Conservation (phyloP, 2,329 filamentous ascomycete species). For the Pestalotiopsis sp. region DNA sequence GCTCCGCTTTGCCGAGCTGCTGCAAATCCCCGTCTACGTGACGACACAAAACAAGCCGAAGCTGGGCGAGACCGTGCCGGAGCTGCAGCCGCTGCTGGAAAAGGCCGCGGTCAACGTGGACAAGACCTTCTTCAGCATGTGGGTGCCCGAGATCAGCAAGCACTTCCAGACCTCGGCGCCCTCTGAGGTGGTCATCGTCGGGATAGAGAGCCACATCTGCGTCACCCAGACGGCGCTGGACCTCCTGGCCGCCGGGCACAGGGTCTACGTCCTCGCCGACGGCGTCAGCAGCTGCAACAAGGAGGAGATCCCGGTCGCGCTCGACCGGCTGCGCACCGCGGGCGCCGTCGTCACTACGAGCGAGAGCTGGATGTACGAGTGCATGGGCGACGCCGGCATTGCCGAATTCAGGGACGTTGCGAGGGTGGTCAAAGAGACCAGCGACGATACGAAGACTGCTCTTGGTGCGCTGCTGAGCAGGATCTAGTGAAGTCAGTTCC, state of each 20-base stretch:
- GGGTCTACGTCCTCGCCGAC: constrained; percentile 85
- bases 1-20: constrained; percentile 61
- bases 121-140: constrained; percentile 92
- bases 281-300: constrained; percentile 85
- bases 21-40: constrained; percentile 76
- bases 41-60: constrained; percentile 82
- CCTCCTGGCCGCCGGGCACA: constrained; percentile 71
- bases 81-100: constrained; percentile 60
- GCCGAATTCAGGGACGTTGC: constrained; percentile 73
- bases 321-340: constrained; percentile 72
- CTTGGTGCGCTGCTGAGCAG: constrained; percentile 67
- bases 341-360: constrained; percentile 81
- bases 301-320: constrained; percentile 77
- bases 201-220: constrained; percentile 93
- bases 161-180: constrained; percentile 29
- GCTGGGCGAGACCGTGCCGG: constrained; percentile 76
- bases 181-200: constrained; percentile 73
- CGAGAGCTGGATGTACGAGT: constrained; percentile 89
- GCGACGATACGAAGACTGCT: constrained; percentile 67
- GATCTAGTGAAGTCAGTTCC: constrained; percentile 33
- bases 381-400: constrained; percentile 77
- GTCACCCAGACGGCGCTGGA: constrained; percentile 90
- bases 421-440: constrained; percentile 75
- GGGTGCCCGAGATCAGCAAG: constrained; percentile 64
- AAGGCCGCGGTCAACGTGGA: constrained; percentile 63